Base-by-base conservation (phyloP, 768 basidiomycete species). In the Tremella mesenterica region DNA sequence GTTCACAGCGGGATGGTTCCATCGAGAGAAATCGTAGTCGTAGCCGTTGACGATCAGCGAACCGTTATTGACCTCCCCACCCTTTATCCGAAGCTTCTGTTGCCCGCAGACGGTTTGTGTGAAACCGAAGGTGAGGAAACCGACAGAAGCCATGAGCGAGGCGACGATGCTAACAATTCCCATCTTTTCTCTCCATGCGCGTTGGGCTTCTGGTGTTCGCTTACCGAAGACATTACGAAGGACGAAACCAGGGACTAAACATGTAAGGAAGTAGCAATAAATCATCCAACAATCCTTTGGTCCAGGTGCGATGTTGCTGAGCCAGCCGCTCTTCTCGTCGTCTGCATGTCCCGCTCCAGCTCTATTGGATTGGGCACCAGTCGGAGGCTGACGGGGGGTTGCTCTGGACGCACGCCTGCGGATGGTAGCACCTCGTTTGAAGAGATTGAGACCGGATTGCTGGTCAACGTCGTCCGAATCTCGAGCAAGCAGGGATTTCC, bases 111-210 rank as follows among this genome's bases (percentile, higher is more conserved):
- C 95, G 50, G 83, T 76, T 67, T 89, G 82, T 9, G 91, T 96
- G 78, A 99, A 99, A 7, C 95, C 95, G 75, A 99, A 99, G 10
- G 95, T 99, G 70, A 99, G 79, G 81, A 89, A 99, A 68, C 92
- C 95, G 65, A 99, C 95, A 49, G 77, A 81, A 16, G 87, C 86
- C 92, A 97, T 95, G 58, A 91, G 80, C n/a, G 74, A 4, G 14
- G 80, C 70, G 67, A 93, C 88, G 73, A 96, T 78, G 59, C 79
- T 77, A 45, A 99, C 77, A 23, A 99, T 80, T 7, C 93, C 95
- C 74, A 96, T 89, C 77, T 99, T 99, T 76, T 99, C 95, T 58
- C 95, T 80, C 92, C 92, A 99, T 38, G 95, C 95, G 45, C 90
- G 83, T 72, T 95, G 91, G 61, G 85, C 86, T 59, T 99, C 95